Evolutionary conservation across 441 rosid genomes (phyloP), one percentile per base, ranked within the genome.

Genomic region (Lepidium campestre): DNA sequence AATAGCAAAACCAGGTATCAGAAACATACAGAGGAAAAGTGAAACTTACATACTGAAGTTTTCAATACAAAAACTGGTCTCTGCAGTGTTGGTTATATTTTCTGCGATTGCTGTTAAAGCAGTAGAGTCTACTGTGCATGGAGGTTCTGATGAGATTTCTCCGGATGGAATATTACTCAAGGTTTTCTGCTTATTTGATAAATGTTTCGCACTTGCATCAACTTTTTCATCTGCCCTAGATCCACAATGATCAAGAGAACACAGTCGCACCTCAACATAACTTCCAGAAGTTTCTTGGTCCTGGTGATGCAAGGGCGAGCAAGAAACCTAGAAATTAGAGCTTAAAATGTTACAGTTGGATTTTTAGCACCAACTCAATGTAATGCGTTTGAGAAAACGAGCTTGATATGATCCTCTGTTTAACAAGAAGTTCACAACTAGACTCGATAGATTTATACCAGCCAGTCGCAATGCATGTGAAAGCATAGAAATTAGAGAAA

Each of bases 161-260:
- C 77, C 80, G 40, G 74, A 80, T 66, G 85, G 78, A 47, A 77
- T 65, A 60, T 78, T 75, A 72, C 68, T 67, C 56, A 83, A 80
- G 55, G 78, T 76, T 77, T 65, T 80, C 20, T 74, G 76, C 63
- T 76, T 80, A 75, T 77, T 86, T 68, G 77, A 75, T 31, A 83
- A 87, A 72, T 91, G 83, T 70, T 46, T 73, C 37, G 64, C 61
- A 64, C 77, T 75, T 40, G 86, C 66, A 54, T 68, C 65, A 58
- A 72, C 55, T 59, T 72, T 45, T 50, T 76, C 74, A 22, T 78
- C 83, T 41, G 78, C 67, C 56, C 64, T 85, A 13, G 69, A 41
- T 65, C 79, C 82, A 77, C 47, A 71, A 79, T 80, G 87, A 74
- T 86, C 78, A 73, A 95, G 90, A 75, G 98, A 90, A 75, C 81